Percentiles rank a stretch among this genome's conserved stretches.
phyloP scores from a whole-genome alignment of 345 rosid genomes.

The Aquilaria malaccensis region DNA sequence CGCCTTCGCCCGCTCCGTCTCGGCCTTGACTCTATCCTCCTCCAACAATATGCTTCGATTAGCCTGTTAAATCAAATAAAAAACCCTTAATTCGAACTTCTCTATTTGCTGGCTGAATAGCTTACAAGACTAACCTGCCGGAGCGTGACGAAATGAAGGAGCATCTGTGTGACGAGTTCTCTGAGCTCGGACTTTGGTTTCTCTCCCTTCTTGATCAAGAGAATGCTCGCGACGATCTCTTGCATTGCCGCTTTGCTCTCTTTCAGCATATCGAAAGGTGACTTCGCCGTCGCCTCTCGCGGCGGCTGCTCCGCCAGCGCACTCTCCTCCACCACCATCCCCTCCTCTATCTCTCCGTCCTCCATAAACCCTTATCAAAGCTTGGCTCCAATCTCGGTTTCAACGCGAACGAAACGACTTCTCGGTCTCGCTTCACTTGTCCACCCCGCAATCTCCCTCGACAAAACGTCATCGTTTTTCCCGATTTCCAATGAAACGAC shows the following conservation, averaged over 20 bases:
- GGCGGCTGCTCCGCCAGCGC: conserved; percentile 16
- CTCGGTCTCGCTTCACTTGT: background rate
- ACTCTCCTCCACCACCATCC: conserved; percentile 39
- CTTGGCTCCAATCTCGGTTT: conserved; percentile 1
- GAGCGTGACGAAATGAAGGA: conserved; percentile 72
- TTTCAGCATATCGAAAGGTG: conserved; percentile 51
- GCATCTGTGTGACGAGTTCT: conserved; percentile 75
- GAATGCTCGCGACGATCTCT: conserved; percentile 57
- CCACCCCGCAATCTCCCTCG: background rate
- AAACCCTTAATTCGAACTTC: conserved; percentile 17
- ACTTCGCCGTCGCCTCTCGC: conserved; percentile 29
- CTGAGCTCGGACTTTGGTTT: conserved; percentile 56
- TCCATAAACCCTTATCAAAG: conserved; percentile 36
- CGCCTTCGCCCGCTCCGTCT: conserved; percentile 66
- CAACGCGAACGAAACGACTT: background rate
- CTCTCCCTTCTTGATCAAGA: conserved; percentile 48
- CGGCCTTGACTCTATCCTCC: conserved; percentile 68
- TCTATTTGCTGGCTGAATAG: background rate
- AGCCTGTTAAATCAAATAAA: conserved; percentile 29
- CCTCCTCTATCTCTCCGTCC: conserved; percentile 93
- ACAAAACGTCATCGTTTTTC: background rate
- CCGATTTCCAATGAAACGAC: too few species aligned
- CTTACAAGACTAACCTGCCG: conserved; percentile 53
- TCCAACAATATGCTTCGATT: conserved; percentile 67
- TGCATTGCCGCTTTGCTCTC: conserved; percentile 76